Percentiles rank a stretch among this genome's conserved stretches.
phyloP scores from a whole-genome alignment of 2,329 filamentous ascomycete species.

The Calonectria henricotiae region DNA sequence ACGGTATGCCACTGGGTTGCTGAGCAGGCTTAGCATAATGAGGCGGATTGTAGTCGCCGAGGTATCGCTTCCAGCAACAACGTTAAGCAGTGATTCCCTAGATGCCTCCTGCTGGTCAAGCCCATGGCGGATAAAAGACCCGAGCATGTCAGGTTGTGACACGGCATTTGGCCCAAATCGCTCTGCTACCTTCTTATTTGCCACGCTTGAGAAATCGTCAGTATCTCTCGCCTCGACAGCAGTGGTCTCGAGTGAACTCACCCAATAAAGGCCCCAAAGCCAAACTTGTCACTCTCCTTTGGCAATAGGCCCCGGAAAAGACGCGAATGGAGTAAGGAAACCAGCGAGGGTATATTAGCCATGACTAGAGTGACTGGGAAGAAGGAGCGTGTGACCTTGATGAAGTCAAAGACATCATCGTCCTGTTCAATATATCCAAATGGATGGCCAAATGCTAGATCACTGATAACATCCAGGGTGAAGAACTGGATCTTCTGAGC shows the following conservation, averaged over 20 bases:
- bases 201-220: not conserved
- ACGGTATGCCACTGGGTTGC: not conserved
- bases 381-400: constrained; percentile 9
- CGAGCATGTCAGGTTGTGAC: constrained; percentile 11
- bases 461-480: constrained; percentile 11
- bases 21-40: constrained; percentile 12
- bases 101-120: constrained; percentile 5
- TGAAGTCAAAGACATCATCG: constrained; percentile 16
- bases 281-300: constrained; percentile 18
- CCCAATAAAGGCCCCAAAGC: constrained; percentile 13
- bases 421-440: constrained; percentile 15
- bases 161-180: constrained; percentile 11
- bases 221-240: not conserved
- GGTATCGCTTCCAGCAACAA: constrained; percentile 15
- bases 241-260: not conserved
- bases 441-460: not conserved
- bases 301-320: not conserved
- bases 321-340: constrained; percentile 2
- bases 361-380: constrained; percentile 12
- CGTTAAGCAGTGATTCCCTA: constrained; percentile 7
- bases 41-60: constrained; percentile 12
- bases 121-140: not conserved
- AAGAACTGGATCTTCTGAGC: constrained; percentile 14
- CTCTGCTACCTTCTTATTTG: constrained; percentile 10
- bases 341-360: not conserved